Conservation (phyloP, 2,329 filamentous ascomycete genomes). For the Paecilomyces niveus region DNA sequence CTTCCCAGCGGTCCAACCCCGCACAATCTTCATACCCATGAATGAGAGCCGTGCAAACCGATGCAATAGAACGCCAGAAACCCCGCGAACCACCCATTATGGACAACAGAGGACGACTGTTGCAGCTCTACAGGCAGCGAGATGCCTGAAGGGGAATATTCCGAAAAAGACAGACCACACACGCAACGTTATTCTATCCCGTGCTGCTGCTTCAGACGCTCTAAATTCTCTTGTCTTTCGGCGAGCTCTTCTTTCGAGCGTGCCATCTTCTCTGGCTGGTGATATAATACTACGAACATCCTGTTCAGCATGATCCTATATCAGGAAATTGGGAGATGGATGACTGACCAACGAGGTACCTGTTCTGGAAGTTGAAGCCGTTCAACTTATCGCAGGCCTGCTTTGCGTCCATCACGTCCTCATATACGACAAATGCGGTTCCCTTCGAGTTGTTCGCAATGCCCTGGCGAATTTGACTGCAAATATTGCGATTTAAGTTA, state of each 20-base stretch:
- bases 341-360: constrained; percentile 88
- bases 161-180: constrained; percentile 19
- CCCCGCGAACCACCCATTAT: constrained; percentile 31
- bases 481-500: constrained; percentile 14
- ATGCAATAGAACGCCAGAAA: constrained; percentile 29
- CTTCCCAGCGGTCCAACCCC: not conserved
- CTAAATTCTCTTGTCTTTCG: constrained; percentile 91
- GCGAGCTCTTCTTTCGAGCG: constrained; percentile 91
- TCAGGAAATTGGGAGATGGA: too few species aligned
- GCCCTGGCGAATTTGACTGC: constrained; percentile 93
- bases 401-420: constrained; percentile 98
- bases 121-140: constrained; percentile 21
- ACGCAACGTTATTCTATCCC: constrained; percentile 78
- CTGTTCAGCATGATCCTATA: constrained; percentile 17
- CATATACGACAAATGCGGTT: constrained; percentile 98
- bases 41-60: constrained; percentile 21
- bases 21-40: constrained; percentile 19
- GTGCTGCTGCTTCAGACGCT: constrained; percentile 94
- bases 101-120: constrained; percentile 21
- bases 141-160: constrained; percentile 26
- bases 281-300: constrained; percentile 53
- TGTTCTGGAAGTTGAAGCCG: constrained; percentile 99
- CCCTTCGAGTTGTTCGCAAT: constrained; percentile 97
- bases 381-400: constrained; percentile 99
- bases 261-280: constrained; percentile 71